Evolutionary conservation across 371 early-diverging fungal genomes (phyloP), one percentile per base, ranked within the genome.

Genomic region (Dichotomocladium elegans): DNA sequence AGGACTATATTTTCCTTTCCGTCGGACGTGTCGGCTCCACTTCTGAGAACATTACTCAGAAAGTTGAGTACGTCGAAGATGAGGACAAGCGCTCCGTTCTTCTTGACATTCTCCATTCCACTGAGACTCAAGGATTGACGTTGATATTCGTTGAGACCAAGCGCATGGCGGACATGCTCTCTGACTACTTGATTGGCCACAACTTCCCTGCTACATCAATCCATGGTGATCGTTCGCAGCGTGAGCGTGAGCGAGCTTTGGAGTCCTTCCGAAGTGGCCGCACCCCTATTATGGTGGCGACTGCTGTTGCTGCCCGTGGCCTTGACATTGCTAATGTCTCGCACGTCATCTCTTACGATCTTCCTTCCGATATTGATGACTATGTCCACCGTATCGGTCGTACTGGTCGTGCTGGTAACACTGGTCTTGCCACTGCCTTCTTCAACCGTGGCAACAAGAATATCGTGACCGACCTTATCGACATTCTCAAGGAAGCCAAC

Each of bases 271-370:
- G 91, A 61, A 77, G 86, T 15, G 96, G 92, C 22, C 86, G 90
- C 41, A 88, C 92, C 19, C 94, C 96, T 9, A 85, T 99, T 63
- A 82, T 99, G 80, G 97, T 99, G 8, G 99, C 99, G 25, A 99
- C 99, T 22, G 99, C 99, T 55, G 98, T 99, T 8, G 99, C 98
- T 51, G 96, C 99, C 26, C 91, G 99, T 82, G 99, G 99, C 61
- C 76, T 99, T 25, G 99, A 92, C 73, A 91, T 91, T 47, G 86
- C 90, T 58, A 91, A 92, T 53, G 93, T 93, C 41, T 80, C 88
- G 27, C 94, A 94, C 57, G 94, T 96, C 42, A 82, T 95, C 65
- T 94, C 94, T 71, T 98, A 91, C 66, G 98, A 98, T 61, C 79
- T 99, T 58, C 99, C 98, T 30, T 86, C 83, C 6, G 94, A 95